phyloP scores from a whole-genome alignment of 768 basidiomycete genomes.

The Guyanaporus albipodus region DNA sequence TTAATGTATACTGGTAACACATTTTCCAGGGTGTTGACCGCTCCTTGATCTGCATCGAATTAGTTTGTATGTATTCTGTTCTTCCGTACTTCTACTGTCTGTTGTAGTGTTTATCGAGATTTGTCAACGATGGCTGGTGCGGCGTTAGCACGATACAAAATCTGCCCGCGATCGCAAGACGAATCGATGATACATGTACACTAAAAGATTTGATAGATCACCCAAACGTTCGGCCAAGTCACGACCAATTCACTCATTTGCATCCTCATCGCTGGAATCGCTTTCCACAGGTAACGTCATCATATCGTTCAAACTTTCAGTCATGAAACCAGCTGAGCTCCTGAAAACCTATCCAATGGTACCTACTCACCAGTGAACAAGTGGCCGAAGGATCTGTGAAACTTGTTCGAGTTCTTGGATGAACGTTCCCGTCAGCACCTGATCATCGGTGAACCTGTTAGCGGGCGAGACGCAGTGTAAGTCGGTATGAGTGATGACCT shows the following conservation, averaged over 20 bases:
- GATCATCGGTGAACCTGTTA: constrained; percentile 65
- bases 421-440: constrained; percentile 66
- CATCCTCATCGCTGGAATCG: constrained; percentile 9
- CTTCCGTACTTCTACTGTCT: not conserved
- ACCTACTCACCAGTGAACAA: constrained; percentile 68
- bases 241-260: constrained; percentile 2
- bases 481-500: constrained; percentile 15
- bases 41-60: not conserved
- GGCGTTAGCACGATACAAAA: not conserved
- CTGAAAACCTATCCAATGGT: not conserved
- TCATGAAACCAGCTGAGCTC: constrained; percentile 1
- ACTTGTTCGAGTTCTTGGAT: constrained; percentile 55
- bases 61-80: not conserved
- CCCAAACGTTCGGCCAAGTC: not conserved
- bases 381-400: constrained; percentile 57
- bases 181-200: not conserved
- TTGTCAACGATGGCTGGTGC: not conserved
- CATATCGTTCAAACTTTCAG: constrained; percentile 62
- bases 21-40: constrained; percentile 18
- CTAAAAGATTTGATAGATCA: constrained; percentile 1
- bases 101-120: not conserved
- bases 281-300: constrained; percentile 49
- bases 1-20: constrained; percentile 10
- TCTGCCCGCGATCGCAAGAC: not conserved
- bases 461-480: not conserved